A percentile compares a stretch with the other conserved stretches of the same genome.
Evolutionary conservation across 805 yeast species (phyloP).

Genomic region (Zygoascus bituminiphila): DNA sequence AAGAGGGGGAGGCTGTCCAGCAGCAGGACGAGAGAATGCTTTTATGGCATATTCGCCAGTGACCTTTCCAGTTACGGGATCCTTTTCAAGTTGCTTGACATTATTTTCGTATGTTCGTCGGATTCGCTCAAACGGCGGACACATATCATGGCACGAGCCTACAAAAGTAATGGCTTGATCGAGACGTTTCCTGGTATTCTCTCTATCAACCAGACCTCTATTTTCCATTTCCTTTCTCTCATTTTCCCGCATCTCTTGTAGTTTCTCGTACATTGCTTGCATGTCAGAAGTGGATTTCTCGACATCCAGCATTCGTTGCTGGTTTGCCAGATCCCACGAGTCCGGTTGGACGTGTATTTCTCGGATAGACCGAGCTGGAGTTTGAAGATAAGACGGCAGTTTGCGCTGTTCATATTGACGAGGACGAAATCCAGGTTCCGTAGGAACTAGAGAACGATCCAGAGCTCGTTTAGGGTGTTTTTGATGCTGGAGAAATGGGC

Average conservation of each 20-base stretch:
- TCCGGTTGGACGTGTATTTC: constrained; percentile 17
- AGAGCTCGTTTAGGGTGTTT: too few relatives aligned
- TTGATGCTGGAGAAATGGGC: too few relatives aligned
- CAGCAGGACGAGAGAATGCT: constrained; percentile 93
- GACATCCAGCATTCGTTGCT: constrained; percentile 45
- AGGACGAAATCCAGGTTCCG: constrained; percentile 12
- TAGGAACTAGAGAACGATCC: too few relatives aligned
- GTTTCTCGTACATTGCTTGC: constrained; percentile 63
- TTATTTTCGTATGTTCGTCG: constrained; percentile 82
- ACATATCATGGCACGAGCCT: constrained; percentile 91
- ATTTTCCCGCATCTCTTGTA: constrained; percentile 60
- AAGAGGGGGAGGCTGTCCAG: constrained; percentile 95
- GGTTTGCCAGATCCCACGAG: constrained; percentile 74
- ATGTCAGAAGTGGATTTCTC: constrained; percentile 41
- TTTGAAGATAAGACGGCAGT: constrained; percentile 7
- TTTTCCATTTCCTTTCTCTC: constrained; percentile 77
- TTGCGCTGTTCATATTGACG: constrained; percentile 4
- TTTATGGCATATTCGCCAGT: constrained; percentile 62
- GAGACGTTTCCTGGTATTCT: constrained; percentile 71
- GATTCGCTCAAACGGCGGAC: constrained; percentile 87
- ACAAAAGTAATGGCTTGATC: constrained; percentile 79
- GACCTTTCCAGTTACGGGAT: constrained; percentile 49
- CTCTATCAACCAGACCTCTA: constrained; percentile 78
- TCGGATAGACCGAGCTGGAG: background rate
- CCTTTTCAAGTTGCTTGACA: constrained; percentile 69